Conservation (phyloP, 306 rosid species). For the Cercis canadensis region DNA sequence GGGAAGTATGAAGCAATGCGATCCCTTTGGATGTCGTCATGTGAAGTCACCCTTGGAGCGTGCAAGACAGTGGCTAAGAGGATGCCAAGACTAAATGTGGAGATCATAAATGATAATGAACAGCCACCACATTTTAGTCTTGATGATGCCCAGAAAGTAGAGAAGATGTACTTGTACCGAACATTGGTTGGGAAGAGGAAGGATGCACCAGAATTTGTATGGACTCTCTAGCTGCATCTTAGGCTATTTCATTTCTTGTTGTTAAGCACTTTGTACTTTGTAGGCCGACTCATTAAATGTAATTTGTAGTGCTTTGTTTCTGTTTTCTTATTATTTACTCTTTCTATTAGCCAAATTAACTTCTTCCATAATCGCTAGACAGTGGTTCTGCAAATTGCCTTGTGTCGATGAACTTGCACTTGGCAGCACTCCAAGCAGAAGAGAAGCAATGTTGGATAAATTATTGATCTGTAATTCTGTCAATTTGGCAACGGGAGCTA, state of each 20-base stretch:
- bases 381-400: too few relatives aligned
- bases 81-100: slow-evolving; percentile 89
- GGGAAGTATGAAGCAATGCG: slow-evolving; percentile 99
- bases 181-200: slow-evolving; percentile 46
- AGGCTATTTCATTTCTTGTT: slow-evolving; percentile 2
- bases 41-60: slow-evolving; percentile 78
- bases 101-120: slow-evolving; percentile 78
- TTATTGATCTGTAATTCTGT: too few relatives aligned
- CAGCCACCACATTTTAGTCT: slow-evolving; percentile 44
- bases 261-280: background rate
- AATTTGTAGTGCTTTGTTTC: slow-evolving; percentile 3
- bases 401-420: too few relatives aligned
- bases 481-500: too few relatives aligned
- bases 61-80: slow-evolving; percentile 74
- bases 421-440: background rate
- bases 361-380: too few relatives aligned
- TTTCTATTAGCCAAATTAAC: background rate
- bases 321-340: background rate
- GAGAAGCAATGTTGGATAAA: background rate
- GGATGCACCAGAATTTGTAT: slow-evolving; percentile 13
- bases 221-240: slow-evolving; percentile 16
- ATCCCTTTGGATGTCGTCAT: slow-evolving; percentile 99
- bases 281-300: slow-evolving; percentile 4
- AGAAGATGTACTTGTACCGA: slow-evolving; percentile 89
- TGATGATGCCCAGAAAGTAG: slow-evolving; percentile 67